A percentile compares a stretch with the other conserved stretches of the same genome.
Conservation (phyloP, 345 rosid genomes). For the Diplotaxis tenuifolia region DNA sequence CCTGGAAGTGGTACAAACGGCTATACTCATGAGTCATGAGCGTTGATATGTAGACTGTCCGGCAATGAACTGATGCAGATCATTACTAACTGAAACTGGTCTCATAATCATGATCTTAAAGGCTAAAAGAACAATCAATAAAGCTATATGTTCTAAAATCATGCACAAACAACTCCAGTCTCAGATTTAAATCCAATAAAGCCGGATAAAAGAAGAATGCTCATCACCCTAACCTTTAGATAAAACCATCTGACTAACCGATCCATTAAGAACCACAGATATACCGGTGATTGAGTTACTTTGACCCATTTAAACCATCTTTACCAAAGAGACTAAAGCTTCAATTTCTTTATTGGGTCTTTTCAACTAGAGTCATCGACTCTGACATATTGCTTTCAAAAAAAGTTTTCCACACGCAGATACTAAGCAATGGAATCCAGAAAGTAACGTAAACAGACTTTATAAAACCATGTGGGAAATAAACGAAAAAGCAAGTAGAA, state of each 20-base stretch:
- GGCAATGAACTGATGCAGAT: not conserved
- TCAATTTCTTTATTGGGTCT: constrained; percentile 43
- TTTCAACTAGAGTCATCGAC: constrained; percentile 32
- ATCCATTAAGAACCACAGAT: not conserved
- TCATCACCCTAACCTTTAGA: not conserved
- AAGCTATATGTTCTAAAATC: constrained; percentile 19
- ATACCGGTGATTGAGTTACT: constrained; percentile 3
- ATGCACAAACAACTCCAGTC: constrained; percentile 19
- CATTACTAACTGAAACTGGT: not conserved
- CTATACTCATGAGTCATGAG: constrained; percentile 3
- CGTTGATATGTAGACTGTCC: not conserved
- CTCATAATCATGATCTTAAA: constrained; percentile 2
- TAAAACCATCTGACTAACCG: not conserved
- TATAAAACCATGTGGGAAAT: constrained; percentile 13
- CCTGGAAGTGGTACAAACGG: constrained; percentile 10
- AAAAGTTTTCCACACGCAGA: constrained; percentile 17
- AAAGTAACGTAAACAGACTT: constrained; percentile 17
- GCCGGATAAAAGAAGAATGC: not conserved
- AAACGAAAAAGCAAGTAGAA: constrained; percentile 33
- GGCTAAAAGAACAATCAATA: constrained; percentile 1
- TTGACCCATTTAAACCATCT: constrained; percentile 13
- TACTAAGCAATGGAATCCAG: constrained; percentile 22
- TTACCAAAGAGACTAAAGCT: constrained; percentile 32
- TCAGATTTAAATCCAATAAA: not conserved
- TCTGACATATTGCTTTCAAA: constrained; percentile 34